These are phyloP conservation scores for Fusarium sulawesiense DNA, from an alignment of 2,329 filamentous ascomycete species.

Conservation along the genomic window DNA sequence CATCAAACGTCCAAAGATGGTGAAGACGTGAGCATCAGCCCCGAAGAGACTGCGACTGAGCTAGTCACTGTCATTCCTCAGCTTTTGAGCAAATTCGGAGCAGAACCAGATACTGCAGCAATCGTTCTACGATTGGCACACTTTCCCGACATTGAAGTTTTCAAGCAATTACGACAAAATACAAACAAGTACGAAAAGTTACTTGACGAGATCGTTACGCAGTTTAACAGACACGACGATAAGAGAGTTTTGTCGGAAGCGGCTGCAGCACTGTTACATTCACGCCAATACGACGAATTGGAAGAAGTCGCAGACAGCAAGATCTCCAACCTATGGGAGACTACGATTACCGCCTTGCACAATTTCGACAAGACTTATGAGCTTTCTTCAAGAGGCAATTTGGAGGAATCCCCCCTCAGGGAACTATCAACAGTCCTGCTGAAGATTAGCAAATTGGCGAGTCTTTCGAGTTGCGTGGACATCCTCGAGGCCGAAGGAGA, in stretches of 20 bases:
- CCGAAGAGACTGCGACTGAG: constrained; percentile 81
- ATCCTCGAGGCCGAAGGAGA: constrained; percentile 73
- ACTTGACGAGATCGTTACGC: constrained; percentile 90
- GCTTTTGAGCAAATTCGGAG: constrained; percentile 91
- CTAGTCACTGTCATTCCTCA: constrained; percentile 84
- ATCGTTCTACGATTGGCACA: constrained; percentile 88
- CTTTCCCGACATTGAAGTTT: constrained; percentile 85
- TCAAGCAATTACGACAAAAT: constrained; percentile 89
- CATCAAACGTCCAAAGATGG: constrained; percentile 72
- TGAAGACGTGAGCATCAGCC: constrained; percentile 47
- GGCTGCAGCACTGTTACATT: constrained; percentile 83
- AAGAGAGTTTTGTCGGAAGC: constrained; percentile 87
- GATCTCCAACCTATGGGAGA: constrained; percentile 86
- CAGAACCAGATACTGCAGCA: constrained; percentile 86
- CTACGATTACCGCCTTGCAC: constrained; percentile 77
- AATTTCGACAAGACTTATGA: constrained; percentile 77
- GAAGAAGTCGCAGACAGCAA: constrained; percentile 87
- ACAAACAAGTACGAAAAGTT: constrained; percentile 82
- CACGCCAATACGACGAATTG: constrained; percentile 86
- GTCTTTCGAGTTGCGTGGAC: constrained; percentile 81
- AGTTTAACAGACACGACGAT: constrained; percentile 93
- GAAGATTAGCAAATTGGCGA: constrained; percentile 83
- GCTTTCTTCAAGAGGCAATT: constrained; percentile 75
- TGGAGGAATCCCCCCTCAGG: constrained; percentile 72
- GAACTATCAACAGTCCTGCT: constrained; percentile 79